Evolutionary conservation across 225 moss, liverwort and hornwort genomes (phyloP), one percentile per base, ranked within the genome.

Genomic region (Pseudoscleropodium purum): DNA sequence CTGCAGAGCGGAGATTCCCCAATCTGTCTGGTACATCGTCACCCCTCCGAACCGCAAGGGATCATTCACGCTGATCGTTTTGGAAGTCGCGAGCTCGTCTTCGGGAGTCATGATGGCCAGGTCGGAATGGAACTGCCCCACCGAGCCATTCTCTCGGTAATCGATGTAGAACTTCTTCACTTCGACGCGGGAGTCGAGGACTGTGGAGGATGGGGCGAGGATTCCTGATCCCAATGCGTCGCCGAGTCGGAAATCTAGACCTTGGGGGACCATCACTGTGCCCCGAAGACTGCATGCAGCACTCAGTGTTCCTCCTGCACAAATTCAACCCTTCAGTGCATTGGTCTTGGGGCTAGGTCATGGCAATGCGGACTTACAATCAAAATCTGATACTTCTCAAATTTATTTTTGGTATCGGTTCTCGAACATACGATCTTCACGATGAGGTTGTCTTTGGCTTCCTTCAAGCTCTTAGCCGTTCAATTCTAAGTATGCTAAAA

Each of bases 1-100:
- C 92, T 97, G 96, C 80, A 97, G 78, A 1, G 97, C 95, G 63
- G 99, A 95, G 67, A 99, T 97, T 7, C 93, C 96, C 99, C 99
- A 99, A 67, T 99, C 99, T 13, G 99, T 97, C 89, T 99, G 99
- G 87, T 99, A 99, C 94, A 99, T 95, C 51, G 99, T 99, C 24
- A 99, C 93, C 76, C 99, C 96, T 72, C 85, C 91, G 66, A 95
- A 97, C 24, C 96, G 92, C 73, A 99, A 85, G 36, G 99, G 97
- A 75, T 96, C 96, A 62, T 99, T 99, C 75, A 99, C 99, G 85
- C 96, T 93, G 69, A 97, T 97, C 24, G 84, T 95, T 84, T 97
- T 99, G 59, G 91, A 79, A 41, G 89, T 91, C 8, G 89, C 69
- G 18, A 91, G 89, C 26, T 89, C 69, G 36, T 91, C 91, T 49